Evolutionary conservation across 352 stramenopile species (phyloP).

Genomic region (Elongisporangium anandrum): DNA sequence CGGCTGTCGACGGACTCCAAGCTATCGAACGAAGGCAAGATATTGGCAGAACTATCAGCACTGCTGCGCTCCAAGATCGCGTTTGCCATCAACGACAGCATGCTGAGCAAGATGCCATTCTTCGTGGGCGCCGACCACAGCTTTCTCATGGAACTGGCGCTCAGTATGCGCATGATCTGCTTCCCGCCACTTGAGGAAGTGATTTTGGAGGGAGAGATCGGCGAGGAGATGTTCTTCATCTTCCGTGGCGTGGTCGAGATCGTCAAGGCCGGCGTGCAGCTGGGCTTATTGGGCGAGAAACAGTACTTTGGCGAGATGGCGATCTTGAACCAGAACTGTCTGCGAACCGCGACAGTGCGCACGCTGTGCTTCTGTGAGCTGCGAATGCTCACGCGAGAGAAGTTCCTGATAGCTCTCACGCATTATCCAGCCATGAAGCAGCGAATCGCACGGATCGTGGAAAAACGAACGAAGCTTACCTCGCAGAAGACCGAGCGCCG

Average conservation of each 20-base stretch:
- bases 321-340: conserved; percentile 72
- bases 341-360: conserved; percentile 62
- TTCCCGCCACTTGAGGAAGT: conserved; percentile 75
- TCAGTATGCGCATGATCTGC: conserved; percentile 83
- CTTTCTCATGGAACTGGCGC: conserved; percentile 76
- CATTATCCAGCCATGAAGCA: conserved; percentile 77
- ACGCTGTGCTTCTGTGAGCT: conserved; percentile 80
- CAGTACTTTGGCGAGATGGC: conserved; percentile 86
- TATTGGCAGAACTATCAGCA: conserved; percentile 63
- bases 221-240: conserved; percentile 86
- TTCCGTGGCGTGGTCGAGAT: conserved; percentile 77
- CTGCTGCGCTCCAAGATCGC: conserved; percentile 75
- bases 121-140: conserved; percentile 74
- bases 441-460: conserved; percentile 72
- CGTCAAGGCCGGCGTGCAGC: conserved; percentile 46
- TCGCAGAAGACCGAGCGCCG: conserved; percentile 12
- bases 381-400: conserved; percentile 74
- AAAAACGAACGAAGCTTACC: conserved; percentile 36
- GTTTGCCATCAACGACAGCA: conserved; percentile 77
- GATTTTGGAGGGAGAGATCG: conserved; percentile 76
- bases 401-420: conserved; percentile 69
- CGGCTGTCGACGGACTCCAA: conserved; percentile 69
- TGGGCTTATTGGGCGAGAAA: conserved; percentile 67
- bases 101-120: conserved; percentile 81
- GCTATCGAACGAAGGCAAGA: conserved; percentile 64